Conservation (phyloP, 345 rosid species). For the Syzygium jambos region DNA sequence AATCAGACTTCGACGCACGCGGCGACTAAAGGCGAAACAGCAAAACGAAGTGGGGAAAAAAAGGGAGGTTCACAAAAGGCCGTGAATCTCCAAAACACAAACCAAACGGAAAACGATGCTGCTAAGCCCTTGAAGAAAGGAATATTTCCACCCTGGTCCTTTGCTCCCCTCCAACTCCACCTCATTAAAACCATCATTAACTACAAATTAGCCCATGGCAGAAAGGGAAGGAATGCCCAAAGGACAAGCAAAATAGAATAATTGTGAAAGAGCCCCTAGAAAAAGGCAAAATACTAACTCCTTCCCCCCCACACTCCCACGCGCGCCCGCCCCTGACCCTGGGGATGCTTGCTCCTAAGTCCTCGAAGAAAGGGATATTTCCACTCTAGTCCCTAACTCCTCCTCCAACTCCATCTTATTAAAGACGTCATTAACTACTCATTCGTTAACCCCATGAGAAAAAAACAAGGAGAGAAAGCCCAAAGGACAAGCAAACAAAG, state of each 20-base stretch:
- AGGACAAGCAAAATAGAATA: neutral
- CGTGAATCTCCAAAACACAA: neutral
- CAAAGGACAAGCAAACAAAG: neutral
- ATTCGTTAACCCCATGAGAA: neutral
- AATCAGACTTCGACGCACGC: neutral
- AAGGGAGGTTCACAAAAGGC: neutral
- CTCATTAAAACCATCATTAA: no score
- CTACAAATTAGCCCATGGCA: neutral
- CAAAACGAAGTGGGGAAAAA: accelerated
- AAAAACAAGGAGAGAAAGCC: neutral
- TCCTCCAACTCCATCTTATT: neutral
- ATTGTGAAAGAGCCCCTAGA: neutral
- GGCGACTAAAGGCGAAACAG: neutral
- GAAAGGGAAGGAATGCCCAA: neutral
- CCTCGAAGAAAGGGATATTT: neutral
- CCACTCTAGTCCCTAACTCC: neutral
- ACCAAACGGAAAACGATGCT: neutral
- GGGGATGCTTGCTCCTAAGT: neutral
- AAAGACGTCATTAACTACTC: no score
- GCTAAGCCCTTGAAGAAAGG: neutral
- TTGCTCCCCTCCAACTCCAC: neutral
- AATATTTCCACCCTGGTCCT: neutral
- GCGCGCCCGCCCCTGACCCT: no score
- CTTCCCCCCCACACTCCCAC: no score
- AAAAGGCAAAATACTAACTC: neutral